These are phyloP conservation scores for Tulasnella sp. DNA, from an alignment of 768 basidiomycete genomes.

Conservation along the genomic window DNA sequence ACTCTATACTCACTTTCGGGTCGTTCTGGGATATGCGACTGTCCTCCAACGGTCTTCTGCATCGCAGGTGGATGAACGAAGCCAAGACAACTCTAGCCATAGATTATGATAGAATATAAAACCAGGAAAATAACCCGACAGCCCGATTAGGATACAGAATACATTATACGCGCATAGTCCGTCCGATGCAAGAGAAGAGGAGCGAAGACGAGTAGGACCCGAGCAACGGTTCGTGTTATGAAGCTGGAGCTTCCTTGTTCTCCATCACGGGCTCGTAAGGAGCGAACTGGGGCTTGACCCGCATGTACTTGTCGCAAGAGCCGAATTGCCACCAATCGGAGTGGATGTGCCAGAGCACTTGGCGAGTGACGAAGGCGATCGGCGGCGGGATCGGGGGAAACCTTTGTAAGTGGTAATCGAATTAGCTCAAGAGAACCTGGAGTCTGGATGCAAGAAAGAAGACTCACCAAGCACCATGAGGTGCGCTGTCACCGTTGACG, in stretches of 20 bases:
- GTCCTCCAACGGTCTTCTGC: no score
- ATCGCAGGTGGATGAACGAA: no score
- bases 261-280: constrained; percentile 2
- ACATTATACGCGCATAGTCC: no score
- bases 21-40: no score
- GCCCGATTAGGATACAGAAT: no score
- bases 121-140: no score
- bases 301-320: neutral
- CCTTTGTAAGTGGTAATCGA: neutral
- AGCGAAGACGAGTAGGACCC: neutral
- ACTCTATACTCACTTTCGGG: no score
- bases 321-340: neutral
- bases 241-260: neutral
- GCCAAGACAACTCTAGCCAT: no score
- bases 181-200: no score
- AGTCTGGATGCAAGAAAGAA: neutral
- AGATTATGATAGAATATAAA: no score
- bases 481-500: neutral
- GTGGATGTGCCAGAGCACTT: constrained; percentile 2
- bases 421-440: neutral
- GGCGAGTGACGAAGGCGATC: neutral
- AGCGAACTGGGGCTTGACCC: neutral
- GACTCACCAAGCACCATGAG: constrained; percentile 3
- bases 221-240: neutral
- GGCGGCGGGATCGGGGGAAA: constrained; percentile 1